Base-by-base conservation (phyloP, 2,329 filamentous ascomycete genomes). In the Juglanconis sp. region DNA sequence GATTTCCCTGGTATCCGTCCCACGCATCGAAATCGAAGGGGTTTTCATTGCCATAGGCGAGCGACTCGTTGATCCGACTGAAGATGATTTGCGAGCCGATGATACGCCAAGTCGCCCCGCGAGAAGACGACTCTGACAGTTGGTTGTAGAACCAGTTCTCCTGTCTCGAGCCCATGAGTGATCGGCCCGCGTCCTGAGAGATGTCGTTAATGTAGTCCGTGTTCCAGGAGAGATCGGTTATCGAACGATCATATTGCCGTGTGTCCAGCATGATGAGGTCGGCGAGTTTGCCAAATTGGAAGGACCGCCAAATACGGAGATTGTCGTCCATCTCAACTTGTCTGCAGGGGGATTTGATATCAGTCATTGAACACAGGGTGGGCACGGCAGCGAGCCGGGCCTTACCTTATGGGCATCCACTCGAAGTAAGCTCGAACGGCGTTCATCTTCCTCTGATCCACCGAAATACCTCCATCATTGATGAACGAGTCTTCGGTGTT, bases 361-460 rank as follows among this genome's bases (percentile, higher is more conserved):
- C n/a, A 42, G 38, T 15, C 5, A 11, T 42, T 4, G n/a, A 13
- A 9, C 38, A 4, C n/a, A 13, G n/a, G 4, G 1, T 13, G 38
- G 4, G 11, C 4, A 42, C 10, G 9, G n/a, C 11, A 1, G 11
- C n/a, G 38, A 42, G 17, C 17, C 38, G 5, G n/a, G 38, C 9
- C 38, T 56, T 62, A 76, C 65, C 81, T 76, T 63, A 85, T 81
- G 2, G 82, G 82, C 79, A 83, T 82, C 83, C 85, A 87, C 68
- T 89, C 86, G 61, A 88, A 89, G 67, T 88, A 88, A 1, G 87
- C 87, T 42, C 88, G 79, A 2, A 91, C 87, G 1, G 87, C 88
- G 56, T 90, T 89, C 78, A 89, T 86, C 76, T 90, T 91, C 64
- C 87, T 81, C 69, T 88, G 84, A 65, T 90, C 87, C n/a, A 90